Conservation (phyloP, 192 early-diverging fungal species). For the Thamnidium elegans region DNA sequence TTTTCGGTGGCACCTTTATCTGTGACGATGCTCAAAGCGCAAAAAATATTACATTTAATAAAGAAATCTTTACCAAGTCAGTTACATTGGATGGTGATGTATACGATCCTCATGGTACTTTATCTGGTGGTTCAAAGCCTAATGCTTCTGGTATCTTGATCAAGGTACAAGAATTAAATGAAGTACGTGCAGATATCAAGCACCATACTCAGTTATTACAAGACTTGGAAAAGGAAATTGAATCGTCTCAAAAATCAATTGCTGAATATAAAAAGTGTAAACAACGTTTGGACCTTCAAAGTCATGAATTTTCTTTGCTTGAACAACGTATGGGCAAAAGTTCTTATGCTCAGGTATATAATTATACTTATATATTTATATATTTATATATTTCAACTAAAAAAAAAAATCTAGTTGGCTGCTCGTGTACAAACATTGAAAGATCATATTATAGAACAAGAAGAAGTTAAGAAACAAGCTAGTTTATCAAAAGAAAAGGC, state of each 20-base stretch:
- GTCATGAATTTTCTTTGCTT: conserved; percentile 72
- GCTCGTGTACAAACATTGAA: conserved; percentile 50
- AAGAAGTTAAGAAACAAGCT: conserved; percentile 40
- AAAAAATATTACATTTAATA: conserved; percentile 86
- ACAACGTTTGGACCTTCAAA: conserved; percentile 67
- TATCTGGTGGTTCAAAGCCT: conserved; percentile 89
- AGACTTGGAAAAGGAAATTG: conserved; percentile 52
- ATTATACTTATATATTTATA: background rate
- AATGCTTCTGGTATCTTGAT: conserved; percentile 68
- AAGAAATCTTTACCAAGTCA: conserved; percentile 77
- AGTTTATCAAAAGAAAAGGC: conserved; percentile 48
- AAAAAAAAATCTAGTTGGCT: background rate
- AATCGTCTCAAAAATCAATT: conserved; percentile 51
- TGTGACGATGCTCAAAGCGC: conserved; percentile 83
- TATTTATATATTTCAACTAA: conserved; percentile 2
- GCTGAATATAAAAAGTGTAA: conserved; percentile 57
- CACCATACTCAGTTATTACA: conserved; percentile 48
- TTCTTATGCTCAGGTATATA: conserved; percentile 61
- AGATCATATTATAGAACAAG: conserved; percentile 48
- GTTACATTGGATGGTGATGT: conserved; percentile 97
- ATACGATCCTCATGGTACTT: conserved; percentile 92
- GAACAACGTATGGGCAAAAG: conserved; percentile 79
- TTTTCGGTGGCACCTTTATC: conserved; percentile 92
- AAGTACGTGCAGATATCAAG: conserved; percentile 52
- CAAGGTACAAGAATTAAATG: conserved; percentile 71